Conservation (phyloP, 768 basidiomycete species). For the Lepiota brunneoincarnata region DNA sequence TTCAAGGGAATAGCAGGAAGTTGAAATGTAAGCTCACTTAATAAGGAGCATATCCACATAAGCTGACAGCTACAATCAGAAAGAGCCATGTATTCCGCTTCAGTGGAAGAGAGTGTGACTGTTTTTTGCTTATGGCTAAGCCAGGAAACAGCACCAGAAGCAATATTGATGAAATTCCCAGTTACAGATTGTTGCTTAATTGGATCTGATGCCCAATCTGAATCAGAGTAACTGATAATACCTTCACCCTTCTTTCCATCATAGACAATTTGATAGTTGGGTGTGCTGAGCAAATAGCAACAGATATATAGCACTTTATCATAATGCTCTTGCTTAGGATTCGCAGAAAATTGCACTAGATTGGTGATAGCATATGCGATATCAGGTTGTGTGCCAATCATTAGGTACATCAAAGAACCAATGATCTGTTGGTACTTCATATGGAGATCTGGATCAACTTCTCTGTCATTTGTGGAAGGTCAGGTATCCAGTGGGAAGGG, state of each 20-base stretch:
- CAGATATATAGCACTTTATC: too few relatives aligned
- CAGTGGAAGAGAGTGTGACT: constrained; percentile 17
- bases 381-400: constrained; percentile 17
- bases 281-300: not conserved
- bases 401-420: constrained; percentile 16
- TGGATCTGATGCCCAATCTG: constrained; percentile 12
- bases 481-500: too few relatives aligned
- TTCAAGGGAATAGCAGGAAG: not conserved
- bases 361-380: constrained; percentile 13
- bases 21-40: constrained; percentile 1
- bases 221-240: constrained; percentile 8
- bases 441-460: not conserved
- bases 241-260: constrained; percentile 3
- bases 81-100: constrained; percentile 23
- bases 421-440: constrained; percentile 9
- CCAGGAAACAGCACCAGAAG: constrained; percentile 19
- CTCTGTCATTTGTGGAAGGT: too few relatives aligned
- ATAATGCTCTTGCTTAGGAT: too few relatives aligned
- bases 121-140: constrained; percentile 15
- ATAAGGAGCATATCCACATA: constrained; percentile 9
- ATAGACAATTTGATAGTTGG: constrained; percentile 3
- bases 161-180: constrained; percentile 11
- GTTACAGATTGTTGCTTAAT: constrained; percentile 14
- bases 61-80: constrained; percentile 15
- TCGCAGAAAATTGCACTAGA: too few relatives aligned